Evolutionary conservation across 495 filamentous ascomycete species (phyloP).

Genomic region (Annulohypoxylon bovei): DNA sequence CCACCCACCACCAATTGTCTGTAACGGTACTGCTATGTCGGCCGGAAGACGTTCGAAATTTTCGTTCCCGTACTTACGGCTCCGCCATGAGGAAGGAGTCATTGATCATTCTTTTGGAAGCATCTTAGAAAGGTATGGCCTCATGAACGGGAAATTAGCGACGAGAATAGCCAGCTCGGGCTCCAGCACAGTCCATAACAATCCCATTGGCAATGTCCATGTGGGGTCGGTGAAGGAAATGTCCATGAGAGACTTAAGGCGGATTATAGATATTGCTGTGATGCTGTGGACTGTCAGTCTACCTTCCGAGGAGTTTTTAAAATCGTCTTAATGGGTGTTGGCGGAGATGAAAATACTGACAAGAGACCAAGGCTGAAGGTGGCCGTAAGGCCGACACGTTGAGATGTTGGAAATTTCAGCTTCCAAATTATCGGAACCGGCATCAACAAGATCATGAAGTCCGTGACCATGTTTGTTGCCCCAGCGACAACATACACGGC

Average conservation of each 20-base stretch:
- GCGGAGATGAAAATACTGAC: neutral
- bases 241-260: neutral
- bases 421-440: constrained; percentile 3
- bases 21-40: neutral
- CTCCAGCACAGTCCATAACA: neutral
- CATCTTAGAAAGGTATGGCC: constrained; percentile 1
- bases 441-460: constrained; percentile 1
- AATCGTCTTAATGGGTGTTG: neutral
- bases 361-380: neutral
- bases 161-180: neutral
- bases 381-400: neutral
- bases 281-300: neutral
- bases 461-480: neutral
- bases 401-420: neutral
- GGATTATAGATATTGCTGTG: neutral
- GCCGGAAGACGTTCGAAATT: neutral
- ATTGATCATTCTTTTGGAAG: neutral
- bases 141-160: neutral
- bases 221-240: constrained; percentile 5
- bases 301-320: neutral
- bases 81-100: neutral
- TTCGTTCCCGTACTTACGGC: neutral
- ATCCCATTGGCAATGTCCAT: constrained; percentile 3
- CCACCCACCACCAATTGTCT: neutral
- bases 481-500: neutral